Percentiles rank a stretch among this genome's conserved stretches.
phyloP scores from a whole-genome alignment of 2,329 filamentous ascomycete species.

The Paramyrothecium sp. region DNA sequence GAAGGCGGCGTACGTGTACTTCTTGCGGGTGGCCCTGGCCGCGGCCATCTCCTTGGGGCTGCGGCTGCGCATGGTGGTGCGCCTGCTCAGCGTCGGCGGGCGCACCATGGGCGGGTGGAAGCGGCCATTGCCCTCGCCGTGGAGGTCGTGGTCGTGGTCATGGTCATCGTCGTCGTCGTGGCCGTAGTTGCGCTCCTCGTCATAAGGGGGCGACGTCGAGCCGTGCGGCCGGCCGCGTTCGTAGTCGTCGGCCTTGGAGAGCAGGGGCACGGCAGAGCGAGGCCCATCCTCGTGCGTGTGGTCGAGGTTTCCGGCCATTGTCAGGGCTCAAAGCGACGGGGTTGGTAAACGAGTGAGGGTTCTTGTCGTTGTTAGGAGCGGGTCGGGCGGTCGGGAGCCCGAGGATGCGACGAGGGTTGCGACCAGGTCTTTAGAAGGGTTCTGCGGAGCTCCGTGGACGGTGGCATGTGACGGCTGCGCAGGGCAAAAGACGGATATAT shows the following conservation, averaged over 20 bases:
- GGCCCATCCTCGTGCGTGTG: background rate
- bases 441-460: background rate
- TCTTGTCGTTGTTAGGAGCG: background rate
- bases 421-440: background rate
- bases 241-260: constrained; percentile 17
- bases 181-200: constrained; percentile 12
- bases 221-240: constrained; percentile 4
- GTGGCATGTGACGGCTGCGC: background rate
- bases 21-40: constrained; percentile 59
- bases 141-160: constrained; percentile 16
- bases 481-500: background rate
- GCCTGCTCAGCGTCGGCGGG: constrained; percentile 20
- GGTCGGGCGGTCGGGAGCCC: background rate
- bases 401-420: background rate
- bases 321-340: background rate
- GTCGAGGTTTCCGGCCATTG: background rate
- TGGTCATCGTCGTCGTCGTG: constrained; percentile 18
- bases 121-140: constrained; percentile 18
- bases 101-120: constrained; percentile 23
- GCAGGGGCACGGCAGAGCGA: constrained; percentile 14
- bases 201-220: background rate
- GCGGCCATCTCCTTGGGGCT: constrained; percentile 58
- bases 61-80: constrained; percentile 72
- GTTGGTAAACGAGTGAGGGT: no score
- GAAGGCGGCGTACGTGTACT: constrained; percentile 83